A percentile compares a stretch with the other conserved stretches of the same genome.
Conservation (phyloP, 1,284 basidiomycete genomes). For the Naganishia albida region DNA sequence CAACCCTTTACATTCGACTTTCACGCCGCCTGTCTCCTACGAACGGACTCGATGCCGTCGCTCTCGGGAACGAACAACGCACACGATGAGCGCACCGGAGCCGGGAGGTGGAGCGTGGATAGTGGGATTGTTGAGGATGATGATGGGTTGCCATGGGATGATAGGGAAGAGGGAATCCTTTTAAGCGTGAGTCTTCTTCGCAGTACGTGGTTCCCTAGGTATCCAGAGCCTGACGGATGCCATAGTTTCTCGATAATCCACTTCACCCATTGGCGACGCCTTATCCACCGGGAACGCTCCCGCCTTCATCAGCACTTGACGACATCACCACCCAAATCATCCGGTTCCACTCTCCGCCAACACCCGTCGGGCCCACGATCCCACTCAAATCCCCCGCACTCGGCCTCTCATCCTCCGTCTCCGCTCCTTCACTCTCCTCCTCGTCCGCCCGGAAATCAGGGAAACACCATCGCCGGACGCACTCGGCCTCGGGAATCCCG, state of each 20-base stretch:
- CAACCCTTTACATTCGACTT: constrained; percentile 38
- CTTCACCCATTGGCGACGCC: constrained; percentile 41
- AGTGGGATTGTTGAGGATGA: constrained; percentile 35
- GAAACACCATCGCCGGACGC: constrained; percentile 28
- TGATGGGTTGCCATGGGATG: constrained; percentile 42
- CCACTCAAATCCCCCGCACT: constrained; percentile 24
- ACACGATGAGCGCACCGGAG: not conserved
- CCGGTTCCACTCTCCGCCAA: constrained; percentile 30
- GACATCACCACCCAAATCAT: constrained; percentile 48
- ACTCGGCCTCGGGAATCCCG: constrained; percentile 29
- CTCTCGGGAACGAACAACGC: constrained; percentile 4
- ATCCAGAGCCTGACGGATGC: not conserved
- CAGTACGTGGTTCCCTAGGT: no score
- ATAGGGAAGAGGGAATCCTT: constrained; percentile 45
- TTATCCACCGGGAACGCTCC: constrained; percentile 50
- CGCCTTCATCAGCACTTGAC: constrained; percentile 46
- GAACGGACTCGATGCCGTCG: not conserved
- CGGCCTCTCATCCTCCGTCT: constrained; percentile 29
- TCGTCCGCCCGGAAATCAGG: not conserved
- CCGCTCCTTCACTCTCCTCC: constrained; percentile 13
- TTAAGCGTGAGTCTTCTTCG: constrained; percentile 40
- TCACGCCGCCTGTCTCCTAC: constrained; percentile 4
- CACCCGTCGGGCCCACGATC: constrained; percentile 6
- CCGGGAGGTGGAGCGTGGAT: constrained; percentile 16
- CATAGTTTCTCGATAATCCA: constrained; percentile 47